phyloP scores from a whole-genome alignment of 495 filamentous ascomycete species.

The Melanomma pulvis-pyrius region DNA sequence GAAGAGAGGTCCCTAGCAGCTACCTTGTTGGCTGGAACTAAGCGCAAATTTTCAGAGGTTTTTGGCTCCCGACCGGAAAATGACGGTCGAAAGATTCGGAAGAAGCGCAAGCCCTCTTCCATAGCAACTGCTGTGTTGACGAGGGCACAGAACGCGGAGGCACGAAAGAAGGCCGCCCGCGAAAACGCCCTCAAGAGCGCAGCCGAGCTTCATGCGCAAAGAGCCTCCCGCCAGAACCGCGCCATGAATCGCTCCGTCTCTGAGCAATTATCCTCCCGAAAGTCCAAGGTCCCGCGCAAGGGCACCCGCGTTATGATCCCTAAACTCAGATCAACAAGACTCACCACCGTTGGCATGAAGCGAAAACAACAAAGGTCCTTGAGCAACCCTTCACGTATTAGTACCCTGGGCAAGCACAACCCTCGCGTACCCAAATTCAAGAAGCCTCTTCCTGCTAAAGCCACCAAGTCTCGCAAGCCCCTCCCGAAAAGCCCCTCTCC shows the following conservation, averaged over 20 bases:
- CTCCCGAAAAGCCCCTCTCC: background rate
- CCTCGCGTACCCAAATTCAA: background rate
- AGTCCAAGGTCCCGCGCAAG: background rate
- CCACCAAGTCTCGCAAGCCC: background rate
- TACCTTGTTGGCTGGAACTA: slow-evolving; percentile 28
- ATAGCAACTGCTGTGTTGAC: slow-evolving; percentile 23
- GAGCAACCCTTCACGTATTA: slow-evolving; percentile 1
- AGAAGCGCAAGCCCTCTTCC: slow-evolving; percentile 25
- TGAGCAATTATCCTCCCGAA: slow-evolving; percentile 18
- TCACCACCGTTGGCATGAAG: slow-evolving; percentile 4
- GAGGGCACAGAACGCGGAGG: slow-evolving; percentile 26
- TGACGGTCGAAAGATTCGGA: slow-evolving; percentile 10
- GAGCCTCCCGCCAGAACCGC: slow-evolving; percentile 27
- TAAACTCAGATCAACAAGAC: background rate
- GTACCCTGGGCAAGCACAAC: slow-evolving; percentile 4
- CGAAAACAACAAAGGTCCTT: slow-evolving; percentile 2
- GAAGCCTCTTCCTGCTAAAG: background rate
- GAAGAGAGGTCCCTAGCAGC: slow-evolving; percentile 13
- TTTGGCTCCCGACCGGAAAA: slow-evolving; percentile 4
- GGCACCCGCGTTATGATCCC: background rate
- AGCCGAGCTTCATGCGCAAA: slow-evolving; percentile 18
- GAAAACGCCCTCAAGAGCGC: slow-evolving; percentile 20
- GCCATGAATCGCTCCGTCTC: slow-evolving; percentile 22
- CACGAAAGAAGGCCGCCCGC: slow-evolving; percentile 8
- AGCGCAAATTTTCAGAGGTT: slow-evolving; percentile 34